phyloP scores from a whole-genome alignment of 169 alveolate genomes.

The Plasmodium vinckei region DNA sequence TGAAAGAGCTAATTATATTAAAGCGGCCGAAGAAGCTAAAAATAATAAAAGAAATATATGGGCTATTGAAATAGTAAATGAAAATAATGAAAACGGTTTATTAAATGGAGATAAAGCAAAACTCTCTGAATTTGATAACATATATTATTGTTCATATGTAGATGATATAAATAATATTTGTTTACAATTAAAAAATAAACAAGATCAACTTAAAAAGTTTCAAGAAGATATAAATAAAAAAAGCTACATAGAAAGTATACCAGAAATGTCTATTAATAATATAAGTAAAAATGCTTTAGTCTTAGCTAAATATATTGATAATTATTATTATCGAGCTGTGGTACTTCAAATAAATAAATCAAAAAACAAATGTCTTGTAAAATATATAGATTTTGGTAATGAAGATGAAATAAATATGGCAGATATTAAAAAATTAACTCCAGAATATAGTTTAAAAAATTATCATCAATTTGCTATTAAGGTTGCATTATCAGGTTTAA shows the following conservation, averaged over 20 bases:
- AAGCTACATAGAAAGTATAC: conserved; percentile 11
- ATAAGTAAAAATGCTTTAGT: conserved; percentile 61
- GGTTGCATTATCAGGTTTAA: conserved; percentile 52
- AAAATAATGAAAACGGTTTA: not conserved
- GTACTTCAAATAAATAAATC: conserved; percentile 50
- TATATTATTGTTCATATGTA: conserved; percentile 64
- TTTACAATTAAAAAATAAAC: conserved; percentile 60
- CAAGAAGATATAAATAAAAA: conserved; percentile 59
- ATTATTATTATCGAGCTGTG: conserved; percentile 57
- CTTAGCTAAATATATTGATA: conserved; percentile 63
- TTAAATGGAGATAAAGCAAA: conserved; percentile 24
- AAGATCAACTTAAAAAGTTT: conserved; percentile 48
- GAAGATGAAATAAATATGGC: conserved; percentile 58
- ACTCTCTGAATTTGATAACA: conserved; percentile 35
- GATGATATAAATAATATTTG: conserved; percentile 66
- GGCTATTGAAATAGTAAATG: conserved; percentile 46
- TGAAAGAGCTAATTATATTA: conserved; percentile 54
- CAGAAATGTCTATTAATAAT: conserved; percentile 3
- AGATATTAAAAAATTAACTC: conserved; percentile 54
- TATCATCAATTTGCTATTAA: conserved; percentile 35
- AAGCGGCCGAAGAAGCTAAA: conserved; percentile 76
- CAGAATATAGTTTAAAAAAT: conserved; percentile 32
- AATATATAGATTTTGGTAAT: conserved; percentile 73
- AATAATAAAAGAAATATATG: conserved; percentile 66
- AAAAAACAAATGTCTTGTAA: conserved; percentile 51